Conservation (phyloP, 768 basidiomycete species). For the Cyathus striatus region DNA sequence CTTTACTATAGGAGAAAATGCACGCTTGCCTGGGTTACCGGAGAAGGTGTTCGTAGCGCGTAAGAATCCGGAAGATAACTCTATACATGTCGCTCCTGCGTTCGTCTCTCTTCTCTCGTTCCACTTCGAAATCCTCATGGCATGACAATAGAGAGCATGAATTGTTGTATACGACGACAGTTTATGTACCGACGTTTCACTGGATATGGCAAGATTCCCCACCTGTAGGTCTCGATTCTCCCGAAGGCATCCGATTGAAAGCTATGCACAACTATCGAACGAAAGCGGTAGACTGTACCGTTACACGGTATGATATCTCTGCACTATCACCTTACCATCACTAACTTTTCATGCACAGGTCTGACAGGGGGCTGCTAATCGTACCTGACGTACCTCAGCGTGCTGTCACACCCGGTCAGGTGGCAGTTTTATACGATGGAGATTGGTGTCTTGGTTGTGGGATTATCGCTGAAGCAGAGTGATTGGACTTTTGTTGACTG, state of each 20-base stretch:
- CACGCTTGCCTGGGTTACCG: constrained; percentile 56
- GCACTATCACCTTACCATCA: too few species aligned
- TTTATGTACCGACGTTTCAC: constrained; percentile 45
- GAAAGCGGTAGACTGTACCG: constrained; percentile 45
- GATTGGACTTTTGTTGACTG: too few species aligned
- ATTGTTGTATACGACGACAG: constrained; percentile 36
- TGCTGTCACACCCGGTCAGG: too few species aligned
- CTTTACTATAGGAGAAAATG: constrained; percentile 82
- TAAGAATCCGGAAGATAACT: constrained; percentile 62
- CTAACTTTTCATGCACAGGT: too few species aligned
- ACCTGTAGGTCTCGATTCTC: constrained; percentile 36
- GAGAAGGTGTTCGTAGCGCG: constrained; percentile 65
- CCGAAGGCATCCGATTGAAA: constrained; percentile 40
- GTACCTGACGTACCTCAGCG: too few species aligned
- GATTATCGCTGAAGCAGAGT: too few species aligned
- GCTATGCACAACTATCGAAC: constrained; percentile 74
- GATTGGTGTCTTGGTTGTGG: too few species aligned
- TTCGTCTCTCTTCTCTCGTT: not conserved
- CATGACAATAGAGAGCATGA: constrained; percentile 52
- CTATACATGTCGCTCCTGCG: constrained; percentile 72
- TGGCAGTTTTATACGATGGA: too few species aligned
- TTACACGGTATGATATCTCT: constrained; percentile 37
- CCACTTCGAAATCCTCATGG: not conserved
- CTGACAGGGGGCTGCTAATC: too few species aligned
- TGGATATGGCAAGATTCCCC: constrained; percentile 76